A percentile compares a stretch with the other conserved stretches of the same genome.
These are phyloP conservation scores for Raphanus raphanistrum DNA, from an alignment of 345 rosid genomes.

Conservation along the genomic window DNA sequence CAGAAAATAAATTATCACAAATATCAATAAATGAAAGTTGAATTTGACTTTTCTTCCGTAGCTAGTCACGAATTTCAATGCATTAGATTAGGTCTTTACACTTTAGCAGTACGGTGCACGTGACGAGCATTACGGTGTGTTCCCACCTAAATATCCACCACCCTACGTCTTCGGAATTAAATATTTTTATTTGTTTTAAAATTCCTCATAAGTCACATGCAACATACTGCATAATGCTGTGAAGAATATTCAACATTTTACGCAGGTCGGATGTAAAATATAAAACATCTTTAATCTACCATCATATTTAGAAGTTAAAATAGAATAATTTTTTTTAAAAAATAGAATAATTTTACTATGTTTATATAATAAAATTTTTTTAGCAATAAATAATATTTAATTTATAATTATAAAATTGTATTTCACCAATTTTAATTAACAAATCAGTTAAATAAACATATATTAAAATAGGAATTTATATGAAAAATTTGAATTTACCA, in stretches of 20 bases:
- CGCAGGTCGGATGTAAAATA: no score
- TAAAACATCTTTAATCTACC: no score
- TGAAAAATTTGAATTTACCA: no score
- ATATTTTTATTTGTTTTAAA: background rate
- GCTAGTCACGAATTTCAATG: conserved; percentile 5
- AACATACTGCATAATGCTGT: background rate
- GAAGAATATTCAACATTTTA: conserved; percentile 14
- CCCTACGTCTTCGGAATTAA: conserved; percentile 7
- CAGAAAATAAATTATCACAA: background rate
- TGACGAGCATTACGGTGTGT: conserved; percentile 21
- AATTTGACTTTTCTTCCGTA: conserved; percentile 9
- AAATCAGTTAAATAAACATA: no score
- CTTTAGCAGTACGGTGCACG: conserved; percentile 8
- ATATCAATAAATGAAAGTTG: background rate
- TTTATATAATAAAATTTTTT: no score
- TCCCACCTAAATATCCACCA: conserved; percentile 35
- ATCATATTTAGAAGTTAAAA: no score
- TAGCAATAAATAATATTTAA: no score
- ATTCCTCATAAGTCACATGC: conserved; percentile 11
- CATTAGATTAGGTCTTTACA: background rate
- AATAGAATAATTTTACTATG: no score
- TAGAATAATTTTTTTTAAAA: no score
- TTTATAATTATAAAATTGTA: no score
- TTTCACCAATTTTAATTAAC: no score
- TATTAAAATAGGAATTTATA: no score